Conservation (phyloP, 2,329 filamentous ascomycete genomes). For the Hypoxylon sp. region DNA sequence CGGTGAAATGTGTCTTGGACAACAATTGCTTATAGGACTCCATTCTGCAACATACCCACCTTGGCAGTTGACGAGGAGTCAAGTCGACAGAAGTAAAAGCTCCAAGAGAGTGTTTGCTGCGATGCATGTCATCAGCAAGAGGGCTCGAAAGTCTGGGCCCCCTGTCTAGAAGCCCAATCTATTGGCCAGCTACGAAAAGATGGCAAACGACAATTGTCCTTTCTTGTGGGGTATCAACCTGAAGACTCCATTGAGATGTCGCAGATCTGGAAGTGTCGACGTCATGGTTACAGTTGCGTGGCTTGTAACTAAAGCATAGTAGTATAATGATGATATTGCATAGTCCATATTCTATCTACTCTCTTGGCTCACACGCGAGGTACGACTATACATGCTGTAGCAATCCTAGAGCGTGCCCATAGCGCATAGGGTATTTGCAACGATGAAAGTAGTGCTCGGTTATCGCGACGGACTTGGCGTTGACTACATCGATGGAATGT, state of each 20-base stretch:
- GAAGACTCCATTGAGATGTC: conserved; percentile 11
- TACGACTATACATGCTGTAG: background rate
- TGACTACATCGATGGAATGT: conserved; percentile 3
- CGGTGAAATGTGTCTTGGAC: conserved; percentile 25
- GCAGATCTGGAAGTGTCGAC: conserved; percentile 4
- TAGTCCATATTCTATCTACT: conserved; percentile 9
- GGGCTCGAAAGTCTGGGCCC: conserved; percentile 11
- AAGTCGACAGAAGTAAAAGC: conserved; percentile 24
- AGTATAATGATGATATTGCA: conserved; percentile 7
- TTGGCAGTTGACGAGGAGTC: conserved; percentile 23
- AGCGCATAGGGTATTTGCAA: background rate
- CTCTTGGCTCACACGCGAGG: background rate
- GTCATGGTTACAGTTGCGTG: conserved; percentile 8
- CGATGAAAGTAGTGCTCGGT: background rate
- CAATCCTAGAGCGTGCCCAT: background rate
- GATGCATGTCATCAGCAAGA: conserved; percentile 28
- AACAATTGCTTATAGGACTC: conserved; percentile 16
- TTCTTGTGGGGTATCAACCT: conserved; percentile 34
- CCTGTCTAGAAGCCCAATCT: conserved; percentile 7
- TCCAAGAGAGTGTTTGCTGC: conserved; percentile 33
- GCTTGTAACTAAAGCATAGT: conserved; percentile 4
- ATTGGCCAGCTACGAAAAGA: conserved; percentile 27
- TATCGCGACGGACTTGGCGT: conserved; percentile 9
- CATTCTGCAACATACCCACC: conserved; percentile 23
- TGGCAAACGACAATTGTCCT: conserved; percentile 16